Base-by-base conservation (phyloP, 345 rosid genomes). In the Clarkia xantiana region DNA sequence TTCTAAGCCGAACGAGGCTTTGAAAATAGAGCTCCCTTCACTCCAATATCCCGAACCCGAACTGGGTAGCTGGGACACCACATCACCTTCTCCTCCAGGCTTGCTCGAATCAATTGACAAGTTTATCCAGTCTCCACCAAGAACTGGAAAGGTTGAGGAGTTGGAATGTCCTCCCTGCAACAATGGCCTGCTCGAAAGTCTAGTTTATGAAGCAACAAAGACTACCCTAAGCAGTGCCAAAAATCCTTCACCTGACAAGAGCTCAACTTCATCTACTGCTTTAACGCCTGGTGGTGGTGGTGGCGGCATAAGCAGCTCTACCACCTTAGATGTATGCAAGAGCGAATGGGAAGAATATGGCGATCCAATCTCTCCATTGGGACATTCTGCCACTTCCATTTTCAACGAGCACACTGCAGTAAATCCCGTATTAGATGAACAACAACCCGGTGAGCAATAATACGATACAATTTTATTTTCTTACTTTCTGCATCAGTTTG, bases 21-120 rank as follows among this genome's bases (percentile, higher is more conserved):
- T 82, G 96, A 87, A 91, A 96, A 73, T 72, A 84, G 99, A 91
- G 96, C 96, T 91, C 99, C 96, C 96, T 91, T 91, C 99, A 84
- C 89, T 91, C 96, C 99, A 91, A 91, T 78, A 78, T 81, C 54
- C 84, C 62, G 94, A 86, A 67, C 63, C 73, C 62, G 79, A 78
- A 52, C 71, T 87, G 55, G 76, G 81, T 62, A 76, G 76, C 75
- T 80, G 95, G 94, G 84, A 71, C 54, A 51, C 71, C 1, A 5
- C 8, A 47, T 70, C 79, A 25, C 70, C 78, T 60, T 67, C 82
- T 55, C 69, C 82, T 22, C 82, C 79, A 59, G 74, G 75, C 66
- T 67, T 80, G 40, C 85, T 84, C 43, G 84, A 84, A 47, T 62
- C 89, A 18, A 78, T 78, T 14, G 94, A 84, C 60, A 67, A 78